Conservation (phyloP, 23 red algal genomes). For the Porphyridium purpureum region DNA sequence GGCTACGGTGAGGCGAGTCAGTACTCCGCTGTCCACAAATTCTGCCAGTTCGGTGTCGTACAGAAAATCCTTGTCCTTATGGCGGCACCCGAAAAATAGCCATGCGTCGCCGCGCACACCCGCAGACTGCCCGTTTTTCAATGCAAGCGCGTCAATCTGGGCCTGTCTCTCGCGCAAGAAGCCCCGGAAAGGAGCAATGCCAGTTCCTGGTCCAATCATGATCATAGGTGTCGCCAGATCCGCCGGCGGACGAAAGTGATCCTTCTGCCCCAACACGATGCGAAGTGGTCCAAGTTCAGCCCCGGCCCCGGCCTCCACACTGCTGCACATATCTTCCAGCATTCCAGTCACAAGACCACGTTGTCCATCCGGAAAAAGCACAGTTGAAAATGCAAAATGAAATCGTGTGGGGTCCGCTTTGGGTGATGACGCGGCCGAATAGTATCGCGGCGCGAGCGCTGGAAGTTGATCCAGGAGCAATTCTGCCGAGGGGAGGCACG, state of each 20-base stretch:
- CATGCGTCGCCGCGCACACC: slow-evolving; percentile 7
- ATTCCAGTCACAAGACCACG: neutral
- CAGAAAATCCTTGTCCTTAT: slow-evolving; percentile 68
- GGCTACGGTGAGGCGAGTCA: slow-evolving; percentile 42
- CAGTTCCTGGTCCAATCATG: slow-evolving; percentile 98
- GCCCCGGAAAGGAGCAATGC: slow-evolving; percentile 33
- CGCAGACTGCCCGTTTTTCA: slow-evolving; percentile 9
- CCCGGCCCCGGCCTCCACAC: neutral
- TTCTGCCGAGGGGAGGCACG: slow-evolving; percentile 19
- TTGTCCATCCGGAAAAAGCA: slow-evolving; percentile 7
- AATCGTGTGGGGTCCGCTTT: slow-evolving; percentile 15
- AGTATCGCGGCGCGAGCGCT: slow-evolving; percentile 68
- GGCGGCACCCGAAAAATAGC: slow-evolving; percentile 87
- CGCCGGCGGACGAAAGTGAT: slow-evolving; percentile 53
- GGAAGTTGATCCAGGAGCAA: slow-evolving; percentile 36
- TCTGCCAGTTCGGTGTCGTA: slow-evolving; percentile 28
- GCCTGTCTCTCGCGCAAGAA: slow-evolving; percentile 43
- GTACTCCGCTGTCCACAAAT: slow-evolving; percentile 6
- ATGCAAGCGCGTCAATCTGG: slow-evolving; percentile 5
- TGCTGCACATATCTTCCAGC: slow-evolving; percentile 8
- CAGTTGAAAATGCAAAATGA: slow-evolving; percentile 65
- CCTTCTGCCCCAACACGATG: slow-evolving; percentile 28
- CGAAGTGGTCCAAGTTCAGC: slow-evolving; percentile 1
- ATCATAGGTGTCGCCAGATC: slow-evolving; percentile 28
- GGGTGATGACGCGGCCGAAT: slow-evolving; percentile 83